phyloP scores from a whole-genome alignment of 2,329 filamentous ascomycete species.

The Hyphodiscus sp. region DNA sequence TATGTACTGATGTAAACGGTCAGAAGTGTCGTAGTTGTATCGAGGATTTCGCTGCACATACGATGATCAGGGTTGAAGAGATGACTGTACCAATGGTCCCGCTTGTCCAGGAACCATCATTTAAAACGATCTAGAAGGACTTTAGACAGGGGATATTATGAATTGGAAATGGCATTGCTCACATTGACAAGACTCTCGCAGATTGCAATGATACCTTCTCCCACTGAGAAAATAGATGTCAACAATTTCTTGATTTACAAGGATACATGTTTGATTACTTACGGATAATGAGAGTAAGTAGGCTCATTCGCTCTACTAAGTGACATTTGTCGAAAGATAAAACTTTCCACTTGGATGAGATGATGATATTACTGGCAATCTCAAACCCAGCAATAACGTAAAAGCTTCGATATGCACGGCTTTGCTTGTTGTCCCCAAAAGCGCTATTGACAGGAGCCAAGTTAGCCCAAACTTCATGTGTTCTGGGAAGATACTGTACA shows the following conservation, averaged over 20 bases:
- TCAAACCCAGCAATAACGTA: conserved; percentile 21
- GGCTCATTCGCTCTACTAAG: conserved; percentile 50
- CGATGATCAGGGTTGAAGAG: conserved; percentile 12
- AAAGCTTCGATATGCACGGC: conserved; percentile 10
- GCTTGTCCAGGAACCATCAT: conserved; percentile 5
- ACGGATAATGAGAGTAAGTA: conserved; percentile 50
- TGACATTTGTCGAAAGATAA: conserved; percentile 52
- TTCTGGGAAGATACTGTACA: conserved; percentile 8
- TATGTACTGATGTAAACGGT: conserved; percentile 14
- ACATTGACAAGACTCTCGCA: conserved; percentile 19
- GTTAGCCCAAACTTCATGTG: neutral
- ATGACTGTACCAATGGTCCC: conserved; percentile 13
- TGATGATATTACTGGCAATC: conserved; percentile 16
- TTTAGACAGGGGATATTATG: neutral
- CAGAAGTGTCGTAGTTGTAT: neutral
- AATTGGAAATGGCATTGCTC: neutral
- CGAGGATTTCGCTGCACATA: conserved; percentile 1
- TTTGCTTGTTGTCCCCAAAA: conserved; percentile 2
- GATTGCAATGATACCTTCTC: conserved; percentile 23
- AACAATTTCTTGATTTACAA: neutral
- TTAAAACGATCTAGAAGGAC: neutral
- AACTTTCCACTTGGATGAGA: conserved; percentile 20
- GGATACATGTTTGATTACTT: neutral
- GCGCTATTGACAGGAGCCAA: neutral
- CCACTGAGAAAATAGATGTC: conserved; percentile 7